phyloP scores from a whole-genome alignment of 1,284 basidiomycete genomes.

The Ustilago tritici region DNA sequence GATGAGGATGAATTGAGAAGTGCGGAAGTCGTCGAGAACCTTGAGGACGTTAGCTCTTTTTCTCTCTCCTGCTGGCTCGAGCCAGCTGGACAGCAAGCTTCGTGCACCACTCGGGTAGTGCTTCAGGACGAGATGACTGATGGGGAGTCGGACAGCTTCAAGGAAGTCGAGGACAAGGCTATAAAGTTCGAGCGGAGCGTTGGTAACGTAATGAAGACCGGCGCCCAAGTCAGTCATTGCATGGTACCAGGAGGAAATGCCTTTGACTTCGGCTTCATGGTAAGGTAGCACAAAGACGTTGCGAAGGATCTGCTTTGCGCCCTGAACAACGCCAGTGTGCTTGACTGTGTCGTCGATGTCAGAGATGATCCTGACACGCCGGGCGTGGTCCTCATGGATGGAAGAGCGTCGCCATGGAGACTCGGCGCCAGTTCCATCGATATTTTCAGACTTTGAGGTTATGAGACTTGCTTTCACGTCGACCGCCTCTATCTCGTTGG shows the following conservation, averaged over 20 bases:
- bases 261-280: conserved; percentile 81
- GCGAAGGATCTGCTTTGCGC: conserved; percentile 69
- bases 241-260: conserved; percentile 77
- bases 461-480: conserved; percentile 39
- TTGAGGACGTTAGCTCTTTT: conserved; percentile 52
- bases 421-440: conserved; percentile 7
- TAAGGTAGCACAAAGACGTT: conserved; percentile 74
- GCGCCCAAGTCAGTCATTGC: conserved; percentile 39
- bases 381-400: conserved; percentile 40
- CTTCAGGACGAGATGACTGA: conserved; percentile 71
- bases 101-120: conserved; percentile 53
- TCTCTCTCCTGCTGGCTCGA: conserved; percentile 59
- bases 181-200: conserved; percentile 87
- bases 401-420: conserved; percentile 38
- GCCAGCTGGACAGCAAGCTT: conserved; percentile 56
- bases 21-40: conserved; percentile 55
- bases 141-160: conserved; percentile 76
- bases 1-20: conserved; percentile 60
- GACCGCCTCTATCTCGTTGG: conserved; percentile 39
- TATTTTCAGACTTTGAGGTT: neutral
- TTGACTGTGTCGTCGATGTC: conserved; percentile 97
- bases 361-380: conserved; percentile 77
- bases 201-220: conserved; percentile 75
- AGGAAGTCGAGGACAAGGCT: conserved; percentile 85
- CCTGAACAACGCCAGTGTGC: conserved; percentile 68